A percentile compares a stretch with the other conserved stretches of the same genome.
Evolutionary conservation across 2,329 filamentous ascomycete species (phyloP).

Genomic region (Alternaria burnsii): DNA sequence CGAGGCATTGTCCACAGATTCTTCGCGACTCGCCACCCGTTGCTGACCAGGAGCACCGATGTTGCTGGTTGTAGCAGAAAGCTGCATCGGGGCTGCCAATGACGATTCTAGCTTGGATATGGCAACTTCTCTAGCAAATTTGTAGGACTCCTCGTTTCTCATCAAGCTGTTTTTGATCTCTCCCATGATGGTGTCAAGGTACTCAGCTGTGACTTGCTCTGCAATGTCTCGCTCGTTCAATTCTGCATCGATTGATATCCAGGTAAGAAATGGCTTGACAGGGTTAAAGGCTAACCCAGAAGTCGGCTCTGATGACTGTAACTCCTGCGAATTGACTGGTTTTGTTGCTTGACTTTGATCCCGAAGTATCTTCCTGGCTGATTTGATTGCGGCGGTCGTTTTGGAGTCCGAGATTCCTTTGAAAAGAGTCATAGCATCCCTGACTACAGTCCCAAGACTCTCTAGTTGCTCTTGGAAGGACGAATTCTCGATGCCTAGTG

Average conservation of each 20-base stretch:
- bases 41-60: background rate
- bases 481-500: slow-evolving; percentile 2
- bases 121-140: background rate
- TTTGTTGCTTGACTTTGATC: background rate
- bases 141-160: background rate
- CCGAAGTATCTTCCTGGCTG: background rate
- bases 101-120: background rate
- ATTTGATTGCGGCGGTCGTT: background rate
- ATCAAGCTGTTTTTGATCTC: background rate
- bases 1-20: background rate
- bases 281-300: background rate
- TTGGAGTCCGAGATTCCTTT: background rate
- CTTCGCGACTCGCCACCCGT: background rate
- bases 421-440: background rate
- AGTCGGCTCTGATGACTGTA: background rate
- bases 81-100: background rate
- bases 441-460: background rate
- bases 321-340: background rate
- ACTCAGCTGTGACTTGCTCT: background rate
- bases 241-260: background rate
- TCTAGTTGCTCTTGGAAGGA: background rate
- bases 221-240: background rate
- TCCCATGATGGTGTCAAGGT: slow-evolving; percentile 7
- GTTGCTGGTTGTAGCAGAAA: background rate
- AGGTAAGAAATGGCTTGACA: background rate